Evolutionary conservation across 352 stramenopile species (phyloP).

Genomic region (Phytophthora crassamura): DNA sequence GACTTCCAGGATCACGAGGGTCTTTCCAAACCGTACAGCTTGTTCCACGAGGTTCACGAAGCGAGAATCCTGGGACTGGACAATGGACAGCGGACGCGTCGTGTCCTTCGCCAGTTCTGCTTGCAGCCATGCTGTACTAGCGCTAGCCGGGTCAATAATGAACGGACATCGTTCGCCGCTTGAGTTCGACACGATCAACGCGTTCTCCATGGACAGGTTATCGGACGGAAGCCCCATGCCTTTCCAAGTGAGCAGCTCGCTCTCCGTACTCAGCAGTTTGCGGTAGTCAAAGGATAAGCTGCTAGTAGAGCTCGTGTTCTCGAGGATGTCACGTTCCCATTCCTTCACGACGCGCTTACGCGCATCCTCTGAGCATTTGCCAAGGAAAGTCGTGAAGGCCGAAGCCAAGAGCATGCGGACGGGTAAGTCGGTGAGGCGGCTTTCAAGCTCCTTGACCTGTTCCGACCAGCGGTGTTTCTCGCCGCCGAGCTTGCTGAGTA

Average conservation of each 20-base stretch:
- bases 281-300: constrained; percentile 81
- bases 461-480: constrained; percentile 93
- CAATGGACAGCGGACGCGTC: constrained; percentile 85
- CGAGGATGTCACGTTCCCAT: constrained; percentile 83
- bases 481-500: constrained; percentile 92
- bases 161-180: constrained; percentile 90
- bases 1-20: constrained; percentile 93
- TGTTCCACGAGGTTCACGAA: constrained; percentile 95
- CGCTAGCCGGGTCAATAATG: constrained; percentile 94
- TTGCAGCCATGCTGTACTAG: constrained; percentile 91
- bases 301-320: constrained; percentile 35
- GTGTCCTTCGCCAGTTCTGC: constrained; percentile 87
- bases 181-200: constrained; percentile 87
- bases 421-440: constrained; percentile 82
- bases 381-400: constrained; percentile 95
- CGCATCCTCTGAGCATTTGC: constrained; percentile 90
- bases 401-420: constrained; percentile 92
- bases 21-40: constrained; percentile 96
- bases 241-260: constrained; percentile 95
- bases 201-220: constrained; percentile 95
- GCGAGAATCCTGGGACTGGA: constrained; percentile 85
- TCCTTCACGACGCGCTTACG: constrained; percentile 73
- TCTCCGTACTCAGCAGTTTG: constrained; percentile 92
- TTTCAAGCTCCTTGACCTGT: constrained; percentile 88
- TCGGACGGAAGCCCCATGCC: constrained; percentile 91